Percentiles rank a stretch among this genome's conserved stretches.
phyloP scores from a whole-genome alignment of 208 protist genomes.

The Trypanosoma cruzi region DNA sequence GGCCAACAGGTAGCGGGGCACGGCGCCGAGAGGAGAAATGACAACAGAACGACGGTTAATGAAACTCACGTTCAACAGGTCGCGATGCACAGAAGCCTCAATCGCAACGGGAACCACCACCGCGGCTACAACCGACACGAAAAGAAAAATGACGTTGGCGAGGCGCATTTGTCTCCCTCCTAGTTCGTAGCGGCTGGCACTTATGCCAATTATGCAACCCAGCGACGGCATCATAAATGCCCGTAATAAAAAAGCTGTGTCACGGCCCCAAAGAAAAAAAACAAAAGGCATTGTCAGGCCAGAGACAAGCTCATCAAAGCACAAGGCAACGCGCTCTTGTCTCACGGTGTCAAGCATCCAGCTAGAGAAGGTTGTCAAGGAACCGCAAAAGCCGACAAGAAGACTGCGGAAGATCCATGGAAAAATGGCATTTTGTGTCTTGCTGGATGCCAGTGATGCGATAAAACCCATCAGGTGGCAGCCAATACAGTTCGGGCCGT shows the following conservation, averaged over 20 bases:
- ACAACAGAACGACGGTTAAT: slow-evolving; percentile 38
- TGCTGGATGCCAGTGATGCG: slow-evolving; percentile 20
- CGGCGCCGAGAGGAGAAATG: slow-evolving; percentile 44
- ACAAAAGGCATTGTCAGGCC: slow-evolving; percentile 57
- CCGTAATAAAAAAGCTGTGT: slow-evolving; percentile 23
- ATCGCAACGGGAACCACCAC: slow-evolving; percentile 40
- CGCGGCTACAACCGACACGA: slow-evolving; percentile 30
- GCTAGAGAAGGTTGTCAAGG: slow-evolving; percentile 58
- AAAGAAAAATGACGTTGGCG: slow-evolving; percentile 32
- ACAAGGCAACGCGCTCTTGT: slow-evolving; percentile 27
- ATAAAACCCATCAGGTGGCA: slow-evolving; percentile 47
- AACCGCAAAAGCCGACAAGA: slow-evolving; percentile 59
- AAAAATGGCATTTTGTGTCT: slow-evolving; percentile 8
- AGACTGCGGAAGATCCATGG: slow-evolving; percentile 40
- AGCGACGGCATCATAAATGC: neutral
- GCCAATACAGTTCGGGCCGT: slow-evolving; percentile 47
- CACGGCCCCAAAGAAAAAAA: slow-evolving; percentile 48
- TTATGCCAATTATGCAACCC: neutral
- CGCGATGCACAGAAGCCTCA: slow-evolving; percentile 38
- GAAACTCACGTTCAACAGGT: slow-evolving; percentile 18
- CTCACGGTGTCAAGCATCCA: slow-evolving; percentile 51
- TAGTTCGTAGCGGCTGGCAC: neutral
- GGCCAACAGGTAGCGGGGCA: slow-evolving; percentile 42
- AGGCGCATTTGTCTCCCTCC: neutral
- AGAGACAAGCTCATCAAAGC: slow-evolving; percentile 52